Evolutionary conservation across 805 yeast genomes (phyloP).

Genomic region (Myxozyma melibiosi): DNA sequence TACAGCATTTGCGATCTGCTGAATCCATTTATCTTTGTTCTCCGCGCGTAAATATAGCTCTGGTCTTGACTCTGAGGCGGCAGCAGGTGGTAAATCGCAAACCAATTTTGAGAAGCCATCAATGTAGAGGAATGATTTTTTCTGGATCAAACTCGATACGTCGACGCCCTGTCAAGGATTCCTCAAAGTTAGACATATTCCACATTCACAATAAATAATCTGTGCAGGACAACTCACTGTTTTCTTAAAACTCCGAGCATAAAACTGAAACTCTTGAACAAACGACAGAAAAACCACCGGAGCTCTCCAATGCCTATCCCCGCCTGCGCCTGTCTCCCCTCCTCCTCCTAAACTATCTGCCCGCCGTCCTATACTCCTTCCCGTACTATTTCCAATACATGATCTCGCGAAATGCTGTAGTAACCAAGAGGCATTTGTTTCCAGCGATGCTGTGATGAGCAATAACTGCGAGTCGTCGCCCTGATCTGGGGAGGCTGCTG

Average conservation of each 20-base stretch:
- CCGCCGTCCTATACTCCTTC: background rate
- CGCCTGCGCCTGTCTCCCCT: no score
- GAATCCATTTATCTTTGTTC: constrained; percentile 3
- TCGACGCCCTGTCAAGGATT: constrained; percentile 26
- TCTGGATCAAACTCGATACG: background rate
- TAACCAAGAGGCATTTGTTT: constrained; percentile 26
- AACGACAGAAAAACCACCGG: constrained; percentile 25
- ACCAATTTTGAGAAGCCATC: constrained; percentile 22
- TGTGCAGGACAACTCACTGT: constrained; percentile 14
- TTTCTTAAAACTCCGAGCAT: constrained; percentile 14
- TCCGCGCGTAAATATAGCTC: constrained; percentile 5
- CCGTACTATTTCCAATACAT: background rate
- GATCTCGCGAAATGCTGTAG: constrained; percentile 21
- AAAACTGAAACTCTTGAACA: constrained; percentile 18
- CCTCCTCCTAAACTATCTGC: background rate
- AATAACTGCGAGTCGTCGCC: background rate
- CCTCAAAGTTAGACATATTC: background rate
- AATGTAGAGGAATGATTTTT: constrained; percentile 9
- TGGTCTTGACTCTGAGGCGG: background rate
- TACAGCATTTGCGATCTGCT: constrained; percentile 1
- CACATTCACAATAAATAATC: background rate
- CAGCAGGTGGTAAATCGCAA: background rate
- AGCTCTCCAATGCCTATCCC: no score
- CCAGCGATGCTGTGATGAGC: constrained; percentile 7
- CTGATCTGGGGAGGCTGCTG: background rate